Evolutionary conservation across 1,284 basidiomycete species (phyloP).

Genomic region (Exobasidium cylindrosporum): DNA sequence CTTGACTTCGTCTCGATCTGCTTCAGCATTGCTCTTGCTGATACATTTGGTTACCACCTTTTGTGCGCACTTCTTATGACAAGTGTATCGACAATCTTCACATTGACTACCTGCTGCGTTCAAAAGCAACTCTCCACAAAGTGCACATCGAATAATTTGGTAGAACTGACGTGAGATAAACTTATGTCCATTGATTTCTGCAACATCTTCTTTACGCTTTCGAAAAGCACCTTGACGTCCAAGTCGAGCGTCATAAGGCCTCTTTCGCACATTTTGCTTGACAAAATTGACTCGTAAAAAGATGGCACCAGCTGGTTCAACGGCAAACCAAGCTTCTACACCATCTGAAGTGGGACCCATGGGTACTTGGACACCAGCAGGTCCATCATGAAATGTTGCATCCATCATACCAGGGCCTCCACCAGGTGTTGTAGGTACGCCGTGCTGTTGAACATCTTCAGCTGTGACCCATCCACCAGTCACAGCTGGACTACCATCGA

Average conservation of each 20-base stretch:
- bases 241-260: slow-evolving; percentile 80
- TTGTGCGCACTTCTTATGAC: slow-evolving; percentile 95
- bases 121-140: slow-evolving; percentile 94
- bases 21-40: slow-evolving; percentile 86
- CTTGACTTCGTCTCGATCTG: slow-evolving; percentile 92
- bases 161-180: slow-evolving; percentile 98
- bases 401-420: slow-evolving; percentile 21
- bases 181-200: slow-evolving; percentile 99
- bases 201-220: slow-evolving; percentile 95
- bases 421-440: not conserved
- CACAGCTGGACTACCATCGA: slow-evolving; percentile 32
- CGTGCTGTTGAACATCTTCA: slow-evolving; percentile 36
- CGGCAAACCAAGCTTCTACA: slow-evolving; percentile 93
- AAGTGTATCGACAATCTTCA: slow-evolving; percentile 97
- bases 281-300: slow-evolving; percentile 47
- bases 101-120: slow-evolving; percentile 98
- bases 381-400: slow-evolving; percentile 31
- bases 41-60: slow-evolving; percentile 99
- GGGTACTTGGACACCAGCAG: slow-evolving; percentile 38
- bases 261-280: slow-evolving; percentile 70
- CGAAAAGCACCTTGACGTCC: slow-evolving; percentile 97
- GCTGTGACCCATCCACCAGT: slow-evolving; percentile 49
- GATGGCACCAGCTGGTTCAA: slow-evolving; percentile 95
- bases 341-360: slow-evolving; percentile 63
- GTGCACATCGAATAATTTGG: slow-evolving; percentile 90